These are phyloP conservation scores for Russula dissimulans DNA, from an alignment of 768 basidiomycete genomes.

Conservation along the genomic window DNA sequence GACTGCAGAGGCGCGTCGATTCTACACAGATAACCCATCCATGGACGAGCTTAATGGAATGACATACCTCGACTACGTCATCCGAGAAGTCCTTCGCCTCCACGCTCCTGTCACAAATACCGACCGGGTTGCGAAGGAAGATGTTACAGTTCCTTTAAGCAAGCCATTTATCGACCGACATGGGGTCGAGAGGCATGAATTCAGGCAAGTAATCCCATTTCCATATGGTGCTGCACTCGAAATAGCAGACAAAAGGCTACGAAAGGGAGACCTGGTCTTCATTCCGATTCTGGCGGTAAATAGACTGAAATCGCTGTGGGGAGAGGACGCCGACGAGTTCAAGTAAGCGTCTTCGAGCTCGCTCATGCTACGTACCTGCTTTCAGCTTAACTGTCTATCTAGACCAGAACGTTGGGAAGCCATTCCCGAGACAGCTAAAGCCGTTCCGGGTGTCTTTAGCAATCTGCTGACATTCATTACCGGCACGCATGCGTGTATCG, in stretches of 20 bases:
- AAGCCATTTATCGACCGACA: conserved; percentile 19
- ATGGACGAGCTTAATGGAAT: conserved; percentile 64
- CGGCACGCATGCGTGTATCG: conserved; percentile 19
- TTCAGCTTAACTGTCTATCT: not conserved
- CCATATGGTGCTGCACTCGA: not conserved
- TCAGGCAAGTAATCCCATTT: conserved; percentile 10
- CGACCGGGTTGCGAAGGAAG: conserved; percentile 9
- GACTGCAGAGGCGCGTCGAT: conserved; percentile 44
- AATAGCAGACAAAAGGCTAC: not conserved
- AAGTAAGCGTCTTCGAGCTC: conserved; percentile 15
- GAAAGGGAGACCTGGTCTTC: conserved; percentile 9
- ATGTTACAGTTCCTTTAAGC: conserved; percentile 15
- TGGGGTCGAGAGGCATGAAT: conserved; percentile 12
- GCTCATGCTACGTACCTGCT: not conserved
- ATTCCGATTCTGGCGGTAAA: conserved; percentile 14
- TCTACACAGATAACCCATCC: conserved; percentile 47
- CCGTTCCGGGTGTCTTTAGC: conserved; percentile 13
- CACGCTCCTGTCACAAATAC: conserved; percentile 15
- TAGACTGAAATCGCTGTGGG: conserved; percentile 17
- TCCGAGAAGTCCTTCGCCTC: conserved; percentile 13
- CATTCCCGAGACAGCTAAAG: conserved; percentile 6
- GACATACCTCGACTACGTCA: conserved; percentile 45
- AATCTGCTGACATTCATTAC: conserved; percentile 15
- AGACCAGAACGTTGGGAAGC: conserved; percentile 21
- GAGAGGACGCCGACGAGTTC: conserved; percentile 22